Conservation (phyloP, 495 filamentous ascomycete genomes). For the Haplographium delicatum region DNA sequence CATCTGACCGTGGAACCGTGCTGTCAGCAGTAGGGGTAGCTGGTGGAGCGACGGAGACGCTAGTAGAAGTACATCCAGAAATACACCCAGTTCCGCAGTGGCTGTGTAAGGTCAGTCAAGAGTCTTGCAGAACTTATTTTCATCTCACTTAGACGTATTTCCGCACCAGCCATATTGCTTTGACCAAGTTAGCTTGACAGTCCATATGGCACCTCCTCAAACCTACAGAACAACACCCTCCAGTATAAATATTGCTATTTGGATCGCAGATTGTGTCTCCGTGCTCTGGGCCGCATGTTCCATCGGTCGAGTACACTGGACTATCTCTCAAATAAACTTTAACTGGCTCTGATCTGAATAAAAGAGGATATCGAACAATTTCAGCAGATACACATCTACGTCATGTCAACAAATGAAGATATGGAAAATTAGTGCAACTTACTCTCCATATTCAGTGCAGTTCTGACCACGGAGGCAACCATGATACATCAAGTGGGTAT, state of each 20-base stretch:
- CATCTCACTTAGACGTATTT: constrained; percentile 22
- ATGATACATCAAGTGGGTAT: constrained; percentile 17
- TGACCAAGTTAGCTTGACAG: neutral
- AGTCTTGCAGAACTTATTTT: no score
- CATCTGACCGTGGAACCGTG: constrained; percentile 17
- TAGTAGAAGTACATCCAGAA: constrained; percentile 25
- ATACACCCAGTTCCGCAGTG: constrained; percentile 28
- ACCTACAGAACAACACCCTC: constrained; percentile 22
- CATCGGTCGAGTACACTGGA: constrained; percentile 31
- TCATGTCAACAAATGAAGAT: neutral
- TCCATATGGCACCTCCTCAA: no score
- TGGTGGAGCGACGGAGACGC: neutral
- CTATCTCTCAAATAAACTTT: constrained; percentile 10
- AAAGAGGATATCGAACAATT: constrained; percentile 12
- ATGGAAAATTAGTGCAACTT: constrained; percentile 13
- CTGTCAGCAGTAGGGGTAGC: neutral
- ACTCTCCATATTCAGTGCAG: constrained; percentile 30
- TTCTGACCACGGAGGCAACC: constrained; percentile 35
- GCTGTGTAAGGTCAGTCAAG: no score
- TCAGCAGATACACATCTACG: constrained; percentile 18
- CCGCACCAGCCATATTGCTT: constrained; percentile 30
- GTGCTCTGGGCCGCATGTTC: constrained; percentile 41
- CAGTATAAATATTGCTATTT: constrained; percentile 15
- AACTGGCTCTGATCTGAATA: neutral
- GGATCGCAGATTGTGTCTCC: constrained; percentile 41